A percentile compares a stretch with the other conserved stretches of the same genome.
Conservation (phyloP, 768 basidiomycete species). For the Heimioporus sp. region DNA sequence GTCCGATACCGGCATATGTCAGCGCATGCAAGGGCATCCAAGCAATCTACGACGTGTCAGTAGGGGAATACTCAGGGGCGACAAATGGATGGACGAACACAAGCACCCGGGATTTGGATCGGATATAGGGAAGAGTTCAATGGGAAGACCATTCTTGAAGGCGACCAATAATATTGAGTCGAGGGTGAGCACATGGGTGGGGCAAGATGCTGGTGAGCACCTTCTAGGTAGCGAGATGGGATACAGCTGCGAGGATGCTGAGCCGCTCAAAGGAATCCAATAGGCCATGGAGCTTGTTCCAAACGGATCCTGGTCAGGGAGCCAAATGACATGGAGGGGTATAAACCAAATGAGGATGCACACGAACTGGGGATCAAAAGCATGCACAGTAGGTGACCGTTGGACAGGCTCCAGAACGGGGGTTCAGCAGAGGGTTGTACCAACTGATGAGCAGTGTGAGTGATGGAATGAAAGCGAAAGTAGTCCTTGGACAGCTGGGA, state of each 20-base stretch:
- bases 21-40: too few relatives aligned
- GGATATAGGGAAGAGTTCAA: constrained; percentile 52
- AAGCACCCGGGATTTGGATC: constrained; percentile 63
- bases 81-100: neutral
- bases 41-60: too few relatives aligned
- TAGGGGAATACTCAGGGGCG: constrained; percentile 2
- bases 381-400: constrained; percentile 48
- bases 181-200: neutral
- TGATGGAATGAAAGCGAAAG: constrained; percentile 13
- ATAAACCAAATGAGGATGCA: constrained; percentile 66
- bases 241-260: constrained; percentile 41
- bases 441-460: constrained; percentile 16
- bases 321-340: constrained; percentile 59
- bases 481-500: constrained; percentile 28
- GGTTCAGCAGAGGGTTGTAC: constrained; percentile 15
- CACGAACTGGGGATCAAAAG: constrained; percentile 66
- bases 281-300: constrained; percentile 46
- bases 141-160: constrained; percentile 47
- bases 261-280: constrained; percentile 61
- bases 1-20: too few relatives aligned
- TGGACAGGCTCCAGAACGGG: constrained; percentile 37
- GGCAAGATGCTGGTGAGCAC: constrained; percentile 30
- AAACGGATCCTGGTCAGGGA: constrained; percentile 51
- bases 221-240: constrained; percentile 60
- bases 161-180: constrained; percentile 45